Evolutionary conservation across 768 basidiomycete genomes (phyloP), one percentile per base, ranked within the genome.

Genomic region (Lentinula boryana): DNA sequence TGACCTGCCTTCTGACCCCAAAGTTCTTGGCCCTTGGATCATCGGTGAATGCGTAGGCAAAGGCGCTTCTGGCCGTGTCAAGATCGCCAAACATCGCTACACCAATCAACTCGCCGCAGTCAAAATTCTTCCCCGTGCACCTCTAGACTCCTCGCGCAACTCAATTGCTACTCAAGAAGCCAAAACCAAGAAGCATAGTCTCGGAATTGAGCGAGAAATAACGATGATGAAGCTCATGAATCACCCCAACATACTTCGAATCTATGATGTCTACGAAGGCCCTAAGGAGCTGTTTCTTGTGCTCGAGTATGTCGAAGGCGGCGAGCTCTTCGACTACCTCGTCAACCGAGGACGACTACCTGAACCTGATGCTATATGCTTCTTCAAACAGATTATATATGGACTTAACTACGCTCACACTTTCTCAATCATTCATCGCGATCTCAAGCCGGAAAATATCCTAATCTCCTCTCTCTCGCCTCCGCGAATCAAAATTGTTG

Each of bases 221-320:
- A 93, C 91, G 60, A 95, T 98, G 87, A 96, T 98, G 95, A 98
- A 98, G 73, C 88, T 98, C 67, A 95, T 98, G 87, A 92, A 95
- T 68, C 95, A 98, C 70, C 95, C 94, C 1, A 97, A 97, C 74
- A 93, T 98, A 67, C 85, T 98, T 79, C 86, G 89, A 63, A 88
- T 98, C 43, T 95, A 93, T 73, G 95, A 98, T 69, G 95, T 98
- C 58, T 97, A 91, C 74, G 94, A 98, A 75, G 91, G 92, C 69
- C 86, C 91, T 44, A 87, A 83, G 68, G 92, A 96, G 65, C 86
- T 98, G 44, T 97, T 89, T 74, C 85, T 98, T 35, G 87, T 98
- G 36, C 82, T 98, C 56, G 96, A 98, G 74, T 98, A 95, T 69
- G 89, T 98, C 54, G 87, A 95, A 73, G 94, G 95, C 33, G 96